Percentiles rank a stretch among this genome's conserved stretches.
Evolutionary conservation across 306 rosid genomes (phyloP).

Genomic region (Medicago ruthenica): DNA sequence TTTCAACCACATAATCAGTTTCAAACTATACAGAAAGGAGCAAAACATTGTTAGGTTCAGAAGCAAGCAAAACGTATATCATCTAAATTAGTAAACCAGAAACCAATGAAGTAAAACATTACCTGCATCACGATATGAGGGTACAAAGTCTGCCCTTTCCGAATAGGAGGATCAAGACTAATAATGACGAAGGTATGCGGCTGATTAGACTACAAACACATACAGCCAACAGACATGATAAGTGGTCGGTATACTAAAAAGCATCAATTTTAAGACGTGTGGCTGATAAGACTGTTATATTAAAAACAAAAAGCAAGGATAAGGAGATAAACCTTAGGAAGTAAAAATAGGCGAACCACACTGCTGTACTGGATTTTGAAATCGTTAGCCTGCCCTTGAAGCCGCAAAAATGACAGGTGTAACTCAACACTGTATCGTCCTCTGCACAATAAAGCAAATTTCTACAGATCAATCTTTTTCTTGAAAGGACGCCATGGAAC

Average conservation of each 20-base stretch:
- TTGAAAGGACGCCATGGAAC: neutral
- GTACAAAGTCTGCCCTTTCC: constrained; percentile 96
- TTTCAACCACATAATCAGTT: constrained; percentile 81
- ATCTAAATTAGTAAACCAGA: constrained; percentile 35
- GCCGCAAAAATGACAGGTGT: constrained; percentile 88
- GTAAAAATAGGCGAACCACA: constrained; percentile 91
- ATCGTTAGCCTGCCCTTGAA: constrained; percentile 98
- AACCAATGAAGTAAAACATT: constrained; percentile 32
- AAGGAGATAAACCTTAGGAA: constrained; percentile 81
- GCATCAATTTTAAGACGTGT: constrained; percentile 25
- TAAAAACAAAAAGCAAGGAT: constrained; percentile 33
- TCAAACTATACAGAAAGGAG: constrained; percentile 70
- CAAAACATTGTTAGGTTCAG: constrained; percentile 14
- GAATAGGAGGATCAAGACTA: constrained; percentile 98
- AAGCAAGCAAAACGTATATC: constrained; percentile 24
- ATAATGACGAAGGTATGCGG: constrained; percentile 92
- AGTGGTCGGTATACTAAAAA: constrained; percentile 35
- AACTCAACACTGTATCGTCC: constrained; percentile 97
- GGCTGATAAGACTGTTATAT: neutral
- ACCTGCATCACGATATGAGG: constrained; percentile 99
- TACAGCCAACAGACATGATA: constrained; percentile 30
- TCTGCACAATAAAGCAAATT: constrained; percentile 57
- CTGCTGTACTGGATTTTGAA: constrained; percentile 99
- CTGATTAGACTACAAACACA: constrained; percentile 86
- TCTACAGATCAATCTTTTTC: neutral